Conservation (phyloP, 345 rosid genomes). For the Salix udensis region DNA sequence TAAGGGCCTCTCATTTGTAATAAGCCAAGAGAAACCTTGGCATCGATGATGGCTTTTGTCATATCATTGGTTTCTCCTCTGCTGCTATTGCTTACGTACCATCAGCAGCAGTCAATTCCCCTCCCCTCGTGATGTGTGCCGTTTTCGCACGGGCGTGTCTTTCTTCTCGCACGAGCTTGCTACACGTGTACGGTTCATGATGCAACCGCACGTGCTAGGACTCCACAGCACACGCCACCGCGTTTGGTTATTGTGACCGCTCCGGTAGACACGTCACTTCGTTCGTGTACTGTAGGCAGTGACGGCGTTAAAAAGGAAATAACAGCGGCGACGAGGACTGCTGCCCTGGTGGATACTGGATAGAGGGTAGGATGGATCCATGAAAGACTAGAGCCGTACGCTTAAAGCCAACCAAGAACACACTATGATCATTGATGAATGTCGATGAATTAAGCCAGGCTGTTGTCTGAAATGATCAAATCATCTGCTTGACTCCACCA, state of each 20-base stretch:
- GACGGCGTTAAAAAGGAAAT: not conserved
- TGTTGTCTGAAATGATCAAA: too few species aligned
- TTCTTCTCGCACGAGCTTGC: not conserved
- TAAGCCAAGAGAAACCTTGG: too few species aligned
- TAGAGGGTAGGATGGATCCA: too few species aligned
- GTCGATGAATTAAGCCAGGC: too few species aligned
- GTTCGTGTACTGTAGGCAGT: not conserved
- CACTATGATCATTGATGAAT: too few species aligned
- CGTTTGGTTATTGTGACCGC: not conserved
- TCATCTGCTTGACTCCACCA: too few species aligned
- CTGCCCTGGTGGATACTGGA: not conserved
- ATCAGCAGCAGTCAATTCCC: not conserved
- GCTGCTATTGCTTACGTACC: constrained; percentile 1
- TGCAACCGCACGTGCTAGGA: constrained; percentile 17
- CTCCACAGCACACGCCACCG: not conserved
- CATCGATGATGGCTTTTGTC: not conserved
- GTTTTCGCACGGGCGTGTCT: constrained; percentile 9
- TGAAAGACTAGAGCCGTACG: too few species aligned
- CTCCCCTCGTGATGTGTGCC: not conserved
- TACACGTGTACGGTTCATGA: constrained; percentile 23
- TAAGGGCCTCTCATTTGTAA: too few species aligned
- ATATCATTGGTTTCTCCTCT: constrained; percentile 24
- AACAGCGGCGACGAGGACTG: not conserved
- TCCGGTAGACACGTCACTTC: not conserved
- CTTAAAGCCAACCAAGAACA: too few species aligned